phyloP scores from a whole-genome alignment of 805 yeast species.

The Metschnikowia lachancei region DNA sequence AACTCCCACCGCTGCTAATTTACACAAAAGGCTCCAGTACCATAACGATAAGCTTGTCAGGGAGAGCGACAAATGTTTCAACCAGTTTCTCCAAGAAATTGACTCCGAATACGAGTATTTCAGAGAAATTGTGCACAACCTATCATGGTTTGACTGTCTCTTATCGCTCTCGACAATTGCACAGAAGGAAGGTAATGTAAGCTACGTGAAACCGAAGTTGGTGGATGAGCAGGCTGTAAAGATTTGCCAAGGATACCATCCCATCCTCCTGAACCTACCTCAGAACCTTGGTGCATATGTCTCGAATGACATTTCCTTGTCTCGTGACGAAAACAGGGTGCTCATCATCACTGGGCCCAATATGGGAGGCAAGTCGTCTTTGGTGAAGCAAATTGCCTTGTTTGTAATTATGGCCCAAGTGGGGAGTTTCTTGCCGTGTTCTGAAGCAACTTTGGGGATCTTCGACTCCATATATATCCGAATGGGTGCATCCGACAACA shows the following conservation, averaged over 20 bases:
- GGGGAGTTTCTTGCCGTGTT: constrained; percentile 75
- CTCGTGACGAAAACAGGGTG: constrained; percentile 44
- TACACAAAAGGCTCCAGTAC: constrained; percentile 56
- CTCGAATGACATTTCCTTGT: constrained; percentile 61
- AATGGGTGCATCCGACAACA: constrained; percentile 82
- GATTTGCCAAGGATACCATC: constrained; percentile 60
- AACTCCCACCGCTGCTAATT: constrained; percentile 52
- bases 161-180: constrained; percentile 15
- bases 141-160: constrained; percentile 20
- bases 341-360: constrained; percentile 80
- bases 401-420: constrained; percentile 71
- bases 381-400: constrained; percentile 71
- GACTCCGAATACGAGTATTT: constrained; percentile 35
- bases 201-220: constrained; percentile 26
- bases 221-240: constrained; percentile 44
- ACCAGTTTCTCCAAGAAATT: constrained; percentile 35
- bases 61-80: constrained; percentile 48
- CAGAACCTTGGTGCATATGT: constrained; percentile 45
- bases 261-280: constrained; percentile 54
- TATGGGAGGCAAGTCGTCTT: constrained; percentile 85
- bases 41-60: constrained; percentile 52
- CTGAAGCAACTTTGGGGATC: constrained; percentile 56
- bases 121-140: constrained; percentile 13
- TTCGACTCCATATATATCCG: constrained; percentile 77
- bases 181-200: background rate